Evolutionary conservation across 83 land plant genomes (phyloP), one percentile per base, ranked within the genome.

Genomic region (Isoetes engelmannii): DNA sequence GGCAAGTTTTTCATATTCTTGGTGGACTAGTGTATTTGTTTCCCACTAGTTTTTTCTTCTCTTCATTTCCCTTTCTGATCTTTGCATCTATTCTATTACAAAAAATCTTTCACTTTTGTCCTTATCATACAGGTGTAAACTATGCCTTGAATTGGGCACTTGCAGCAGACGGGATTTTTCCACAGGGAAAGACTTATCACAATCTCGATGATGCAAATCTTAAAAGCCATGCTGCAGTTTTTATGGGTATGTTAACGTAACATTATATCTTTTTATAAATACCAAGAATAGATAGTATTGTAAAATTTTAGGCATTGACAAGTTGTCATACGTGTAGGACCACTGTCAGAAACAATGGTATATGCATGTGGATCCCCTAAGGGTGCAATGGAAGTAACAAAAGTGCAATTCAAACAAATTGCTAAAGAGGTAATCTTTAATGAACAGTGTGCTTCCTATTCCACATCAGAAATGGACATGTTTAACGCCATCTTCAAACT

Each of bases 121-220:
- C 37, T 28, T 28, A 0, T 2, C 37, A 28, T 28, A 28, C 73
- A 9, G 87, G 78, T 48, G 48, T 87, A 70, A 71, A 75, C 20
- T 80, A 84, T 78, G 83, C 81, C 37, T 80, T 82, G 8, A 82
- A 87, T 72, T 84, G 83, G 80, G 87, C 87, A 44, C 78, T 87
- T 53, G 77, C 84, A 66, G 76, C 79, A 53, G 80, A 75, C 74
- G 87, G 83, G 42, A 77, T 87, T 46, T 55, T 79, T 43, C 85
- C 84, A 42, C 77, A 77, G 37, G 90, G 79, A 13, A 83, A 82
- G 67, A 85, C 75, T 48, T 82, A 69, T 77, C 85, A 69, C 64
- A 84, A 87, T 71, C 71, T 84, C 64, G 71, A 76, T 21, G 49
- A 77, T 19, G 68, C 75, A 47, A 80, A 87, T 59, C 81, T 87